Evolutionary conservation across 176 grass and related monocot species (phyloP), one percentile per base, ranked within the genome.

Genomic region (Oryza glumipatula): DNA sequence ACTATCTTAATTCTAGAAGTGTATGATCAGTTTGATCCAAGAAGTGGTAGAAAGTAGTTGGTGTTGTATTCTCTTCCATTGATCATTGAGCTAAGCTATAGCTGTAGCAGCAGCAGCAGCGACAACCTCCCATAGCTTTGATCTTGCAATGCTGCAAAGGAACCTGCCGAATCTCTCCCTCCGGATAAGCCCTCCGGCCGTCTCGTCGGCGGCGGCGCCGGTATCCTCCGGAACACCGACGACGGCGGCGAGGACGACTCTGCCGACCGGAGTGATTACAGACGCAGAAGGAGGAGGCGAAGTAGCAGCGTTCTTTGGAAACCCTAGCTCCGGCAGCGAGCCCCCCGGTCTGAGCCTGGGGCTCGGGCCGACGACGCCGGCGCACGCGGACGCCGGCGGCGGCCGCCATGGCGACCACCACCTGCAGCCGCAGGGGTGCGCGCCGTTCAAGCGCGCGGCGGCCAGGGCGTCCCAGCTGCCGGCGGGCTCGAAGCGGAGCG

Each of bases 161-260:
- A 84, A 81, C 70, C 92, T 72, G 36, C 92, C 88, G 28, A 94
- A 93, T 82, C 95, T 98, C 36, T 95, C 91, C 51, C 93, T 98
- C 19, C 82, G 85, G 45, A 98, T 98, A 76, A 91, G 95, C 79
- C 90, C 82, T 6, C 95, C 92, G 17, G 69, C 86, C 10, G 70
- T 67, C 28, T 36, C 78, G 60, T 78, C 88, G 35, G 76, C 45
- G 43, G 79, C 36, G 5, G 76, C 70, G 30, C 30, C 30, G 36
- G 36, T 38, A 6, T 68, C 78, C 33, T 65, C 75, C 1, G 81
- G 71, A 12, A 66, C 70, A 0, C 12, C 81, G n/a, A 74, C 81
- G 17, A 71, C 81, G 78, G 69, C 78, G 81, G 72, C 63, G 61
- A 81, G 33, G 38, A 88, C 61, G 16, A 46, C 36, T 7, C 49